Evolutionary conservation across 176 grass and related monocot genomes (phyloP).

Genomic region (Hordeum vulgare): DNA sequence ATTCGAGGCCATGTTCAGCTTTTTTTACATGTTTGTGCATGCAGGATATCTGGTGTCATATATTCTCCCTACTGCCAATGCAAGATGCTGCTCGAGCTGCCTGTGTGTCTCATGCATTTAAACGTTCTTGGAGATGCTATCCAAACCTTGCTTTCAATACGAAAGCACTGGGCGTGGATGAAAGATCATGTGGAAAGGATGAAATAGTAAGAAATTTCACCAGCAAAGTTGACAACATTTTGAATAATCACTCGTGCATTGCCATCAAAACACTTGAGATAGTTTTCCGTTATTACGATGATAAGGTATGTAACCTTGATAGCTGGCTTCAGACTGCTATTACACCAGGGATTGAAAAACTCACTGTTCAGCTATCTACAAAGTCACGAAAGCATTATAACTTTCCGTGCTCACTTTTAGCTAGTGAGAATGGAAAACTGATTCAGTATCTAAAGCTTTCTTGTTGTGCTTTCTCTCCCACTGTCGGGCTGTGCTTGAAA

Average conservation of each 20-base stretch:
- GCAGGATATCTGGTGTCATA: neutral
- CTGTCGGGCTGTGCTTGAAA: neutral
- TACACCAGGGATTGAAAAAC: neutral
- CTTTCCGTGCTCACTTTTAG: constrained; percentile 17
- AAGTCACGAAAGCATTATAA: neutral
- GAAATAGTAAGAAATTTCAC: neutral
- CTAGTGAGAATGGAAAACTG: neutral
- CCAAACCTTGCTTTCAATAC: neutral
- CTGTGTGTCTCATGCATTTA: neutral
- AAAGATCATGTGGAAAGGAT: neutral
- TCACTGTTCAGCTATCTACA: neutral
- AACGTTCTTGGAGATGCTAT: neutral
- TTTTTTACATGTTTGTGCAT: neutral
- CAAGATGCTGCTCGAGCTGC: neutral
- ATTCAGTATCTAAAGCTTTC: neutral
- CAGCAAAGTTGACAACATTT: neutral
- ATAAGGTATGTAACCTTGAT: neutral
- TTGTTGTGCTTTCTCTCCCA: neutral
- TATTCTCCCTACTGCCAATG: neutral
- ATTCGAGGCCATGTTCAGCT: neutral
- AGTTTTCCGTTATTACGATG: neutral
- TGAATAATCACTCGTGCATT: constrained; percentile 1
- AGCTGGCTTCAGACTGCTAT: constrained; percentile 7
- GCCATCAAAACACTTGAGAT: neutral
- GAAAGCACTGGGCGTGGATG: neutral